Evolutionary conservation across 2,329 filamentous ascomycete species (phyloP).

Genomic region (Phyllosticta ampelicida): DNA sequence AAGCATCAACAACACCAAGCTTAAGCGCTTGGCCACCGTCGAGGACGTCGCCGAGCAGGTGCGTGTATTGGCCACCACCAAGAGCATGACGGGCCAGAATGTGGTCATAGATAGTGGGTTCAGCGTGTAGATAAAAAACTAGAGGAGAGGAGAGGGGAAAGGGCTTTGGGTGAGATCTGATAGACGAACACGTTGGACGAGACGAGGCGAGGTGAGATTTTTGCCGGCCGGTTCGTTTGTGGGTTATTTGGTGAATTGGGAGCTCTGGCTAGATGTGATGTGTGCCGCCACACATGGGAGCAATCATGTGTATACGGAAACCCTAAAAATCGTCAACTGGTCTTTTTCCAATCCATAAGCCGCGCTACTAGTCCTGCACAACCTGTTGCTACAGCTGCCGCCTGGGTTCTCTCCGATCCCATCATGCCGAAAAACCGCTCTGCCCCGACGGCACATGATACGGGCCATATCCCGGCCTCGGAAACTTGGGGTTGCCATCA

Average conservation of each 20-base stretch:
- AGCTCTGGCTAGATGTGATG: too few species aligned
- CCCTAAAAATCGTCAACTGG: neutral
- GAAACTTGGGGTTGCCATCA: slow-evolving; percentile 38
- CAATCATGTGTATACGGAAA: neutral
- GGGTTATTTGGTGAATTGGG: too few species aligned
- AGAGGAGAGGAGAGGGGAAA: too few species aligned
- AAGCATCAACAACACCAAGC: slow-evolving; percentile 33
- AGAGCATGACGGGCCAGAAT: slow-evolving; percentile 28
- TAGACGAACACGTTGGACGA: too few species aligned
- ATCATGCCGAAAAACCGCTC: neutral
- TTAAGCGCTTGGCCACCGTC: slow-evolving; percentile 44
- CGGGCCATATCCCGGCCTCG: slow-evolving; percentile 39
- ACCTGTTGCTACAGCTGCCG: neutral
- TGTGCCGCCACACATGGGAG: too few species aligned
- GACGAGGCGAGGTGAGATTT: too few species aligned
- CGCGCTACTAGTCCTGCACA: neutral
- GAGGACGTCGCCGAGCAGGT: slow-evolving; percentile 34
- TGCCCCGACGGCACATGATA: slow-evolving; percentile 31
- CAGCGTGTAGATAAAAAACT: slow-evolving; percentile 16
- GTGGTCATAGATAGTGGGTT: slow-evolving; percentile 27
- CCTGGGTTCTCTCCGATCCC: neutral
- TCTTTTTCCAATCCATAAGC: neutral
- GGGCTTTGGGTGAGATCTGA: too few species aligned
- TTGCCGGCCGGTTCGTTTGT: too few species aligned
- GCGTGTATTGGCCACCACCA: slow-evolving; percentile 22